Percentiles rank a stretch among this genome's conserved stretches.
These are phyloP conservation scores for Pleurotus djamor DNA, from an alignment of 768 basidiomycete species.

Conservation along the genomic window DNA sequence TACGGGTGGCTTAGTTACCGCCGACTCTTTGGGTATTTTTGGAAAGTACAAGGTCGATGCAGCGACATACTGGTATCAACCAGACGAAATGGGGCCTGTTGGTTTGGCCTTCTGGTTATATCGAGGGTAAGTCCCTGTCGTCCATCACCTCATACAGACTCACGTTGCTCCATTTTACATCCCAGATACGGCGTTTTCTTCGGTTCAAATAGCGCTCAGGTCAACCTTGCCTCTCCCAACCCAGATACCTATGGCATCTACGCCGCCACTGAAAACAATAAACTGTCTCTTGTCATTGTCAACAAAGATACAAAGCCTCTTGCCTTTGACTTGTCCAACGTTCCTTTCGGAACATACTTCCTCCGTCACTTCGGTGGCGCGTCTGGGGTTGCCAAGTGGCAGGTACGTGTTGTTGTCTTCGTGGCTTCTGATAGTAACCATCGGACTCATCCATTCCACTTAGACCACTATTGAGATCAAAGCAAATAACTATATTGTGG, in stretches of 20 bases:
- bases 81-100: slow-evolving; percentile 42
- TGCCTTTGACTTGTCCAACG: slow-evolving; percentile 36
- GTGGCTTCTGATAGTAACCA: background rate
- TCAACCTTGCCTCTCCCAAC: slow-evolving; percentile 37
- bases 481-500: slow-evolving; percentile 27
- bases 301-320: slow-evolving; percentile 49
- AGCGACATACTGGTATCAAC: slow-evolving; percentile 53
- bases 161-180: background rate
- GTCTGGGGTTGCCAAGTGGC: slow-evolving; percentile 55
- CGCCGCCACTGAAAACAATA: slow-evolving; percentile 38
- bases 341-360: slow-evolving; percentile 49
- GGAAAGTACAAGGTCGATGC: slow-evolving; percentile 46
- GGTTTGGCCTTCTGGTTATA: slow-evolving; percentile 57
- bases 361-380: slow-evolving; percentile 55
- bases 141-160: background rate
- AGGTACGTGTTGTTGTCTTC: slow-evolving; percentile 22
- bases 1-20: slow-evolving; percentile 51
- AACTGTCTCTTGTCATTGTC: slow-evolving; percentile 43
- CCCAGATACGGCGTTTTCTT: slow-evolving; percentile 44
- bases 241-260: slow-evolving; percentile 43
- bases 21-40: slow-evolving; percentile 51
- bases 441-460: background rate
- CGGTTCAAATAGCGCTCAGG: slow-evolving; percentile 40
- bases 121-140: slow-evolving; percentile 37
- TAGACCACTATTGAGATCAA: slow-evolving; percentile 29